Conservation (phyloP, 1,139 yeast genomes). For the Suhomyces chickasaworum region DNA sequence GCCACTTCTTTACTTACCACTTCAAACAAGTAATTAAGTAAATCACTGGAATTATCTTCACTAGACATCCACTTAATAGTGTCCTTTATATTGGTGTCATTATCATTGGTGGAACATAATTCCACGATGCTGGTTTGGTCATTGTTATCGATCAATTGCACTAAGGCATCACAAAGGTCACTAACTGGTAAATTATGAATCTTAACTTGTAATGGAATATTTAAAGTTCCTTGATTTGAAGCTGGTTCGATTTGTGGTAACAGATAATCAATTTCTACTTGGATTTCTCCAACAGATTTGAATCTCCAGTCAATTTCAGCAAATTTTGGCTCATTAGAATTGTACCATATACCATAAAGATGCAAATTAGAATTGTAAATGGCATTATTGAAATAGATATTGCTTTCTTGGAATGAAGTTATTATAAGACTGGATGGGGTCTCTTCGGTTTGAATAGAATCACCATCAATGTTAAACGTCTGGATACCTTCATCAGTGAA, state of each 20-base stretch:
- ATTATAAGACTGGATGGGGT: constrained; percentile 15
- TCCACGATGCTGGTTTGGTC: constrained; percentile 20
- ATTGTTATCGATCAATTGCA: constrained; percentile 11
- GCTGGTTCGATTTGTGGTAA: neutral
- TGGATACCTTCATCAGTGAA: constrained; percentile 36
- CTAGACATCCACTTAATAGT: constrained; percentile 29
- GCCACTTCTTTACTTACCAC: constrained; percentile 38
- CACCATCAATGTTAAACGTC: constrained; percentile 29
- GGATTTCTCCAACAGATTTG: constrained; percentile 19
- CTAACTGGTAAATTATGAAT: constrained; percentile 26
- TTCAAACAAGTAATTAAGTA: constrained; percentile 34
- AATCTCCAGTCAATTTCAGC: constrained; percentile 23
- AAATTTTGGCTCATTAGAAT: constrained; percentile 33
- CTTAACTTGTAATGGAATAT: constrained; percentile 15
- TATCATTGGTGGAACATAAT: constrained; percentile 38
- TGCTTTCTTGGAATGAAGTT: constrained; percentile 11
- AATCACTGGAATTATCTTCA: constrained; percentile 19
- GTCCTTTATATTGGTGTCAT: constrained; percentile 39
- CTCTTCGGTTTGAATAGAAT: constrained; percentile 10
- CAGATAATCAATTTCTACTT: constrained; percentile 20
- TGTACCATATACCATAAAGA: constrained; percentile 39
- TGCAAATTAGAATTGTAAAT: constrained; percentile 11
- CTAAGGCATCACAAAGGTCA: constrained; percentile 29
- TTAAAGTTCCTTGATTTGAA: constrained; percentile 15
- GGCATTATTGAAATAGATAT: constrained; percentile 18